Conservation (phyloP, 352 stramenopile species). For the Phytophthora macrochlamydospora region DNA sequence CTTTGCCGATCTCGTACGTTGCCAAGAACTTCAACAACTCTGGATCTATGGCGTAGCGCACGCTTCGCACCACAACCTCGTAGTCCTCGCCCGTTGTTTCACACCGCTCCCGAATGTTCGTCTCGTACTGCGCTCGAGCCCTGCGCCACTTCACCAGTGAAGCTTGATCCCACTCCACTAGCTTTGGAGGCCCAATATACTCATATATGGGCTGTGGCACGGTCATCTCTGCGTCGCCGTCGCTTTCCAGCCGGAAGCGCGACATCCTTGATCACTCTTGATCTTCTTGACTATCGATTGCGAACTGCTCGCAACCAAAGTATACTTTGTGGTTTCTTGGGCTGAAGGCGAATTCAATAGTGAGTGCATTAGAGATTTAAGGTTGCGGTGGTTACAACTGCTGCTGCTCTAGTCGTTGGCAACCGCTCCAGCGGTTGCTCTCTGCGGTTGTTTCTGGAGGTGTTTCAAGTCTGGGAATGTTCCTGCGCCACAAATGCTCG, state of each 20-base stretch:
- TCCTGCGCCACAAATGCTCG: too few relatives aligned
- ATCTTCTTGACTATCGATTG: too few relatives aligned
- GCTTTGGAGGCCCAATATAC: conserved; percentile 17
- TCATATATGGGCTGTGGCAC: conserved; percentile 19
- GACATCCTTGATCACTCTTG: conserved; percentile 8
- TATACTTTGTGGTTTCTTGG: too few relatives aligned
- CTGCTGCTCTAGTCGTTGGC: too few relatives aligned
- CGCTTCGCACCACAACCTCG: conserved; percentile 15
- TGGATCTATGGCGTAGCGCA: conserved; percentile 13
- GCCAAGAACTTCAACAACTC: conserved; percentile 13
- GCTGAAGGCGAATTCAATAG: too few relatives aligned
- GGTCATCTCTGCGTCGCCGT: conserved; percentile 25
- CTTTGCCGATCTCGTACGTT: conserved; percentile 12
- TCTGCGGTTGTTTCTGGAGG: too few relatives aligned
- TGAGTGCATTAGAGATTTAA: too few relatives aligned
- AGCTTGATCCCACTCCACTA: conserved; percentile 19
- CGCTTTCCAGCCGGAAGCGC: conserved; percentile 14
- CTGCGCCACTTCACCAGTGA: conserved; percentile 18
- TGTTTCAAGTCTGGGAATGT: too few relatives aligned
- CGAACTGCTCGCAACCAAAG: too few relatives aligned
- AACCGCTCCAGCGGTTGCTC: too few relatives aligned
- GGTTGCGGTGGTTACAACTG: too few relatives aligned
- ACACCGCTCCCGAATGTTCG: conserved; percentile 24
- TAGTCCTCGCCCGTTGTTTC: conserved; percentile 16
- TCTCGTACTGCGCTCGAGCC: conserved; percentile 18